Evolutionary conservation across 1,284 basidiomycete species (phyloP), one percentile per base, ranked within the genome.

Genomic region (Irpex sp.): DNA sequence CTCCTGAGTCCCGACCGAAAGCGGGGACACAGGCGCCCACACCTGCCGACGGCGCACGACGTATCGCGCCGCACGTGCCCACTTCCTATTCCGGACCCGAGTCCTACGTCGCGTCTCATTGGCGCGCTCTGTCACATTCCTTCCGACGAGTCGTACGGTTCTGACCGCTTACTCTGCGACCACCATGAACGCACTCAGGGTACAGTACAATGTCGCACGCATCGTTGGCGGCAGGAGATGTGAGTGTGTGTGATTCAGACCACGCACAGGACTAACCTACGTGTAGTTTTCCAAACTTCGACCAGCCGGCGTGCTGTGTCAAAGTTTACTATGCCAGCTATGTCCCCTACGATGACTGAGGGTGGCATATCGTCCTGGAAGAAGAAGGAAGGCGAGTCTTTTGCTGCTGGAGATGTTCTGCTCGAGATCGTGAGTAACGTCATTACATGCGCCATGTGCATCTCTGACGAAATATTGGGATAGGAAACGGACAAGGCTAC

Each of bases 401-500:
- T 96, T 74, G 72, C 80, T 3, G 83, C 92, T 8, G 96, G 96
- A 31, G 96, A 98, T 70, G 94, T 98, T 50, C 77, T 98, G 63
- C 82, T 98, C 60, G 96, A 98, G 81, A 94, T 98, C 70, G 95
- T 96, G 71, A 71, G 92, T 84, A 26, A 4, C 26, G 26, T 26
- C 26, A 26, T 26, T 8, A 39, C 19, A 13, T 33, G 15, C 19
- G 15, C 36, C 17, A 15, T 19, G 36, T 49, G 50, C 17, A 31
- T 21, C 39, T 53, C 53, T 46, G 39, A 26, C 26, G 56, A 36
- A 46, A 50, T 55, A 59, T 66, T 53, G 39, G 39, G 39, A 37
- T 74, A 97, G 95, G 97, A 98, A 84, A 98, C 96, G 46, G 97
- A 98, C 85, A 98, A 98, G 80, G 97, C 97, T 11, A 97, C 95